Evolutionary conservation across 2,329 filamentous ascomycete genomes (phyloP).

Genomic region (Epichloe sibirici): DNA sequence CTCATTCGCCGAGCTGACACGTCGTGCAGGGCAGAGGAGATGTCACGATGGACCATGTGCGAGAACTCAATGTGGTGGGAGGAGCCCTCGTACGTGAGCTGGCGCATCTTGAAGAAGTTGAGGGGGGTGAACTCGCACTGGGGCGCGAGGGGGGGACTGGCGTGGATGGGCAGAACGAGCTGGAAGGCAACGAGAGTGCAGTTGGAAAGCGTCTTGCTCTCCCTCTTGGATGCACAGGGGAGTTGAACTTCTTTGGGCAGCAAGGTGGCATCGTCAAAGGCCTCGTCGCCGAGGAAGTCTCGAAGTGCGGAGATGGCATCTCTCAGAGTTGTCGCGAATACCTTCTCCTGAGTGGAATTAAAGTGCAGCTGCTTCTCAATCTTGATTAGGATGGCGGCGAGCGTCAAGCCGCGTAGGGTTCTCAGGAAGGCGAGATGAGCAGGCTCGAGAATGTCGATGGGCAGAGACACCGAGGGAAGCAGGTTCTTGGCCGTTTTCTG

Average conservation of each 20-base stretch:
- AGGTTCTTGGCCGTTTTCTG: slow-evolving; percentile 42
- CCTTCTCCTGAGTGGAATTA: slow-evolving; percentile 25
- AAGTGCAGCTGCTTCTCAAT: slow-evolving; percentile 24
- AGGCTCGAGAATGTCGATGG: slow-evolving; percentile 37
- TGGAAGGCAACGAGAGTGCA: slow-evolving; percentile 41
- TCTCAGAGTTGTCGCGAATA: slow-evolving; percentile 34
- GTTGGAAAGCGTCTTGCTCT: neutral
- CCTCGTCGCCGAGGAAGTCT: slow-evolving; percentile 28
- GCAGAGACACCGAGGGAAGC: slow-evolving; percentile 46
- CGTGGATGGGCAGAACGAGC: slow-evolving; percentile 49
- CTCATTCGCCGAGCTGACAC: slow-evolving; percentile 8
- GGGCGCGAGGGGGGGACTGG: slow-evolving; percentile 31
- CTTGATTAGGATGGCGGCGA: slow-evolving; percentile 18
- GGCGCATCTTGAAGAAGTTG: slow-evolving; percentile 53
- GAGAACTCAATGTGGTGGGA: slow-evolving; percentile 45
- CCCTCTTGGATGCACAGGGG: slow-evolving; percentile 20
- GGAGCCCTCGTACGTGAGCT: slow-evolving; percentile 41
- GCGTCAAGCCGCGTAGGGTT: slow-evolving; percentile 33
- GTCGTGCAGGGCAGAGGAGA: slow-evolving; percentile 23
- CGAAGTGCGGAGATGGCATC: slow-evolving; percentile 28
- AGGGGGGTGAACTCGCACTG: slow-evolving; percentile 48
- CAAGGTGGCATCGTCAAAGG: slow-evolving; percentile 34
- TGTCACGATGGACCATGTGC: slow-evolving; percentile 48
- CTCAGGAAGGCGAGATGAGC: slow-evolving; percentile 43
- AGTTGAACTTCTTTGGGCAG: slow-evolving; percentile 30